Conservation (phyloP, 495 filamentous ascomycete genomes). For the Niebla homalea region DNA sequence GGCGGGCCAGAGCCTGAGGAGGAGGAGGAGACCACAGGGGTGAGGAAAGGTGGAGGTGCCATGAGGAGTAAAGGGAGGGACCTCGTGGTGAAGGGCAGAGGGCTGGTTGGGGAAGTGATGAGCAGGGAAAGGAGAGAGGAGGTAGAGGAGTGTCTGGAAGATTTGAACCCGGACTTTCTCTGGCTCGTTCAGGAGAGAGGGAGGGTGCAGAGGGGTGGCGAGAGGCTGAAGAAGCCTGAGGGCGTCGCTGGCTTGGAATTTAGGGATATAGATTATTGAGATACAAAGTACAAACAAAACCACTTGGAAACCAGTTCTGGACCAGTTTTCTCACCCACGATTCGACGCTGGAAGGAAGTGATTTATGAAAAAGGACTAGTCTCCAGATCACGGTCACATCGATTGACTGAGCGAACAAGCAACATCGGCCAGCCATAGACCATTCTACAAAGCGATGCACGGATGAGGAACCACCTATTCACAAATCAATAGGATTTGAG, state of each 20-base stretch:
- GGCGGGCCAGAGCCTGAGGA: slow-evolving; percentile 32
- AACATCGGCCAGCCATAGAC: too few species aligned
- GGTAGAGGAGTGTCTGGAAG: slow-evolving; percentile 40
- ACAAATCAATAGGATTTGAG: neutral
- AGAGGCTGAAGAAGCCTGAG: slow-evolving; percentile 20
- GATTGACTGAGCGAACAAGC: too few species aligned
- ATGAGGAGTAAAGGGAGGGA: slow-evolving; percentile 36
- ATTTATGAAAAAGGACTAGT: too few species aligned
- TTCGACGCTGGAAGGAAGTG: too few species aligned
- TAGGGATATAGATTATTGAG: slow-evolving; percentile 15
- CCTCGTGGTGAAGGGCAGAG: slow-evolving; percentile 47
- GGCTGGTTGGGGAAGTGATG: slow-evolving; percentile 37
- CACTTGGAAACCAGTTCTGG: neutral
- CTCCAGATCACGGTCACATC: too few species aligned
- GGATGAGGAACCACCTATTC: too few species aligned
- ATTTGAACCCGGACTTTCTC: slow-evolving; percentile 54
- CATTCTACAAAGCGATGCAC: too few species aligned
- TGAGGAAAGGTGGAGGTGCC: neutral
- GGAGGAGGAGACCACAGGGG: slow-evolving; percentile 13
- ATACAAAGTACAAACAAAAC: neutral
- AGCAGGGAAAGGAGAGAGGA: slow-evolving; percentile 32
- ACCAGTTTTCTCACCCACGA: too few species aligned
- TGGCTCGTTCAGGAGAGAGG: slow-evolving; percentile 42
- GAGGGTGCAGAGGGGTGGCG: slow-evolving; percentile 27
- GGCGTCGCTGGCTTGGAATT: slow-evolving; percentile 31